A percentile compares a stretch with the other conserved stretches of the same genome.
These are phyloP conservation scores for Termitomyces titanicus DNA, from an alignment of 768 basidiomycete genomes.

Conservation along the genomic window DNA sequence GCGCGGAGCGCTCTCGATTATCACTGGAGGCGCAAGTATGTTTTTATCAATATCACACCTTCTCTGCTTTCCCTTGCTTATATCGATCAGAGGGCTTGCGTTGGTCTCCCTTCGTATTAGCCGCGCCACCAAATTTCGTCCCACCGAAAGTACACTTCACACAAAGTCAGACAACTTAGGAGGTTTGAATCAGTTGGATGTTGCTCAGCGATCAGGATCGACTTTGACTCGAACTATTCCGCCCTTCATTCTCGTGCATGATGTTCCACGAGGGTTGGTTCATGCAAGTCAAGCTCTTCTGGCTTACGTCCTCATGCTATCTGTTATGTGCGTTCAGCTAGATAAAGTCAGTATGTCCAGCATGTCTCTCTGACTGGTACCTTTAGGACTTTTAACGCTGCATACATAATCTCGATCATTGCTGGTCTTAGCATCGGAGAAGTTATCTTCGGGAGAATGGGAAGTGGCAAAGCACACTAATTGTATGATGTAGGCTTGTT, in stretches of 20 bases:
- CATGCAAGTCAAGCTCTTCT: constrained; percentile 62
- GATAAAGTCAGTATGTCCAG: background rate
- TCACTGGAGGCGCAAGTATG: constrained; percentile 60
- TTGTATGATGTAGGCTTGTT: background rate
- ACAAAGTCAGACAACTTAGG: background rate
- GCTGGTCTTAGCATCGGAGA: constrained; percentile 75
- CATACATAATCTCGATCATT: constrained; percentile 71
- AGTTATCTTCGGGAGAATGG: constrained; percentile 60
- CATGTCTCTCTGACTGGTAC: background rate
- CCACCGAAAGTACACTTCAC: background rate
- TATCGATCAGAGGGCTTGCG: constrained; percentile 10
- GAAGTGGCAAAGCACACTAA: constrained; percentile 17
- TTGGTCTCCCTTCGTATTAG: background rate
- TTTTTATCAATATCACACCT: background rate
- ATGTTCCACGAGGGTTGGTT: constrained; percentile 66
- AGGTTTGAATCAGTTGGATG: background rate
- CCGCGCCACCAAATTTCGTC: background rate
- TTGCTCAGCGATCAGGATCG: background rate
- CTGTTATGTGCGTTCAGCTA: constrained; percentile 61
- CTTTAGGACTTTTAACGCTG: constrained; percentile 80
- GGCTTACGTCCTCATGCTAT: constrained; percentile 74
- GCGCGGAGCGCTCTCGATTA: constrained; percentile 47
- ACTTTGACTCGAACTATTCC: constrained; percentile 34
- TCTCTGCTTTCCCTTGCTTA: background rate
- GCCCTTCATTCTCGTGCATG: constrained; percentile 66